These are phyloP conservation scores for Mortierella sp. DNA, from an alignment of 371 early-diverging fungal species.

Conservation along the genomic window DNA sequence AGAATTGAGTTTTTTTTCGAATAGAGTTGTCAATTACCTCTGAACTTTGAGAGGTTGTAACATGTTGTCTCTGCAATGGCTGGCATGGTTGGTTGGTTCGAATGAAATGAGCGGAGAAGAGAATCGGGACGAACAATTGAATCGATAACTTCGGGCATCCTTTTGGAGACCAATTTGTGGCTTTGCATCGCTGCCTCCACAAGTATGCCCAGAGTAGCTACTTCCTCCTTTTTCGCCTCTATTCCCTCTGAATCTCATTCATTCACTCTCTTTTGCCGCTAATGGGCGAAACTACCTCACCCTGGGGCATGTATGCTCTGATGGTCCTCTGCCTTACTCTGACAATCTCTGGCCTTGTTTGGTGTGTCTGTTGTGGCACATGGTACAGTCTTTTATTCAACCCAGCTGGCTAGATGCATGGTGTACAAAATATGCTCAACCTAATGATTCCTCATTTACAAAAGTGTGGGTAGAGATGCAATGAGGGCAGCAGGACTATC, in stretches of 20 bases:
- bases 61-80: slow-evolving; percentile 62
- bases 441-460: neutral
- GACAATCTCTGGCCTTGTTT: slow-evolving; percentile 45
- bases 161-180: slow-evolving; percentile 17
- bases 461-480: slow-evolving; percentile 49
- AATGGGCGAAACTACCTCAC: slow-evolving; percentile 36
- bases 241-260: too few species aligned
- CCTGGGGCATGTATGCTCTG: slow-evolving; percentile 47
- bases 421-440: neutral
- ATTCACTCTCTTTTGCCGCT: neutral
- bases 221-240: neutral
- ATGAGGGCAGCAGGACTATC: slow-evolving; percentile 48
- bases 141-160: slow-evolving; percentile 3
- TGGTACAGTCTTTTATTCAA: slow-evolving; percentile 36
- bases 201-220: too few species aligned
- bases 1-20: too few species aligned
- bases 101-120: neutral
- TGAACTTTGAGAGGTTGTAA: slow-evolving; percentile 78
- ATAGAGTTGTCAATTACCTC: too few species aligned
- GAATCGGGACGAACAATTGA: too few species aligned
- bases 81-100: slow-evolving; percentile 42
- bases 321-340: slow-evolving; percentile 39
- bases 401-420: too few species aligned
- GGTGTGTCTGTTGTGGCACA: slow-evolving; percentile 57
- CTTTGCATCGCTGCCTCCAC: slow-evolving; percentile 15